These are phyloP conservation scores for Leptographium flavum DNA, from an alignment of 2,329 filamentous ascomycete genomes.

Conservation along the genomic window DNA sequence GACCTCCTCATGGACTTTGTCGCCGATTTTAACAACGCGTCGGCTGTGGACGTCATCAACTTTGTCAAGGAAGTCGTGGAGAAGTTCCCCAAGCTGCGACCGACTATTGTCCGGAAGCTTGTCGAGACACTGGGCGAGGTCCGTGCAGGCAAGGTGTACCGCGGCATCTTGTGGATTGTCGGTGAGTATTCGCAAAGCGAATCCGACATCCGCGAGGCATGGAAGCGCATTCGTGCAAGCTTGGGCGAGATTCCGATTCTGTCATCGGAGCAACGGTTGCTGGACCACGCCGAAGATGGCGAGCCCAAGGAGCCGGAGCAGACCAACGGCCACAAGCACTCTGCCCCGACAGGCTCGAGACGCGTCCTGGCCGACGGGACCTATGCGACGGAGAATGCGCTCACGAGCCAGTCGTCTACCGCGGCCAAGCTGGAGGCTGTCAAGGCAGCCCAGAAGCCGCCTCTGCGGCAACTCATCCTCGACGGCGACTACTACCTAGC, in stretches of 20 bases:
- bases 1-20: constrained; percentile 98
- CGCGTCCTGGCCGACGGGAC: constrained; percentile 93
- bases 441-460: constrained; percentile 92
- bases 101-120: constrained; percentile 74
- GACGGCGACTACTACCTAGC: constrained; percentile 96
- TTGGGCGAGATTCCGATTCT: constrained; percentile 95
- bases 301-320: constrained; percentile 51
- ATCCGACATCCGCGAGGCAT: constrained; percentile 87
- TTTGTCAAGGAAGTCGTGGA: constrained; percentile 99
- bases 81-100: constrained; percentile 83
- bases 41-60: constrained; percentile 92
- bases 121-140: constrained; percentile 88
- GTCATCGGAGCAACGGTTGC: constrained; percentile 78
- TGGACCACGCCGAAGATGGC: constrained; percentile 70
- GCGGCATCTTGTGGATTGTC: constrained; percentile 93
- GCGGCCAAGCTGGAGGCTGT: constrained; percentile 90
- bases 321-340: constrained; percentile 63
- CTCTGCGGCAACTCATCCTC: constrained; percentile 83
- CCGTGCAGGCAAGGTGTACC: constrained; percentile 90
- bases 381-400: constrained; percentile 89
- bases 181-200: constrained; percentile 93
- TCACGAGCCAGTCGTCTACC: constrained; percentile 77
- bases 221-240: constrained; percentile 89
- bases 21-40: constrained; percentile 92
- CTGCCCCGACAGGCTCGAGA: constrained; percentile 68